These are phyloP conservation scores for Talaromyces stipitatus DNA, from an alignment of 495 filamentous ascomycete species.

Conservation along the genomic window DNA sequence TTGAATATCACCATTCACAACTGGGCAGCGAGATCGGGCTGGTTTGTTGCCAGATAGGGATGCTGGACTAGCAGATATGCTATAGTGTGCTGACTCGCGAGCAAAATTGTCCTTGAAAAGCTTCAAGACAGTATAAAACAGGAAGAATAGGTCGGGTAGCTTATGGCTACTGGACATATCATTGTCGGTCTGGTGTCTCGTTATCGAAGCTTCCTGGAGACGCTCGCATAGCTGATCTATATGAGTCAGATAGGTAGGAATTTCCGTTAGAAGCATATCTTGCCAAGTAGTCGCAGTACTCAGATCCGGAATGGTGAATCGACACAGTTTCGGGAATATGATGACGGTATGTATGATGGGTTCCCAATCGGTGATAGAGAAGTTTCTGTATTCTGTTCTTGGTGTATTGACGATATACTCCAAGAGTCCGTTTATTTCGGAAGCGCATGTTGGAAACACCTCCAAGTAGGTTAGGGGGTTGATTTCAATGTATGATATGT, in stretches of 20 bases:
- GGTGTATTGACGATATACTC: background rate
- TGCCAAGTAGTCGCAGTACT: background rate
- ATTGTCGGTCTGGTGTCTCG: background rate
- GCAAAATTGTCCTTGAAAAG: constrained; percentile 1
- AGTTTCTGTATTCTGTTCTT: background rate
- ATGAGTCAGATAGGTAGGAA: background rate
- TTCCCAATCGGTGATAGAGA: background rate
- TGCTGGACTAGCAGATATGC: background rate
- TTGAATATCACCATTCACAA: background rate
- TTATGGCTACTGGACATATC: background rate
- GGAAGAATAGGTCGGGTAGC: background rate
- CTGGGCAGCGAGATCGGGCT: background rate
- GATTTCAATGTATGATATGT: background rate
- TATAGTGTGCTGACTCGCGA: background rate
- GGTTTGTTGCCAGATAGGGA: background rate
- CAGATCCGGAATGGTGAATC: background rate
- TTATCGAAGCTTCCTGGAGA: background rate
- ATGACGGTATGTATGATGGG: background rate
- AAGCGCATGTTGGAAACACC: background rate
- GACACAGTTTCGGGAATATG: background rate
- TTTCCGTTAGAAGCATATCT: background rate
- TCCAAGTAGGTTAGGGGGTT: background rate
- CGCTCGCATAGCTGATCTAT: background rate
- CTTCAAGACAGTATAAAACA: background rate
- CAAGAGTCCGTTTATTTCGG: background rate